Conservation (phyloP, 768 basidiomycete genomes). For the Mycena vitilis region DNA sequence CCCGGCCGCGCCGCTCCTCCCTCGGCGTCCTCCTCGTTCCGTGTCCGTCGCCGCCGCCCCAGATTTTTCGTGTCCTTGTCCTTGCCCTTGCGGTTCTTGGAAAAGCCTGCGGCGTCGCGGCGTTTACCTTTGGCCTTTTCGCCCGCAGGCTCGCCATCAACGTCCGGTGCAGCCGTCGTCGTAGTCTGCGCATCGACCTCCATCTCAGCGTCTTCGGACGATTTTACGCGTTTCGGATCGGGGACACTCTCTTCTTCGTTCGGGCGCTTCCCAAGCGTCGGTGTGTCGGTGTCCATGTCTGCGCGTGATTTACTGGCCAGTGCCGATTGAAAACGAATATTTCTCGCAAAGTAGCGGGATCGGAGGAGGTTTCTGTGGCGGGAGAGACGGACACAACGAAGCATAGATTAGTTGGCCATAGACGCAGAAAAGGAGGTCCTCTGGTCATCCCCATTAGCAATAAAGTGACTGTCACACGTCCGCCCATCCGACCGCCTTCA, state of each 20-base stretch:
- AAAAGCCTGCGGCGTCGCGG: slow-evolving; percentile 38
- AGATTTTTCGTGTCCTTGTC: slow-evolving; percentile 51
- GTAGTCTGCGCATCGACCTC: background rate
- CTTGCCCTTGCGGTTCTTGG: slow-evolving; percentile 49
- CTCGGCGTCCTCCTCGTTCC: slow-evolving; percentile 48
- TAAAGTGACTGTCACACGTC: too few relatives aligned
- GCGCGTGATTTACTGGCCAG: slow-evolving; percentile 11
- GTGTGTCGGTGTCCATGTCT: slow-evolving; percentile 15
- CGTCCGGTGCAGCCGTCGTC: background rate
- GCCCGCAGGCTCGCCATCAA: background rate
- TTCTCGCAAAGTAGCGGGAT: background rate
- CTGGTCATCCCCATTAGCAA: too few relatives aligned
- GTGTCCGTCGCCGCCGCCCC: slow-evolving; percentile 57
- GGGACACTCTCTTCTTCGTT: slow-evolving; percentile 25
- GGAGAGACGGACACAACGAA: background rate
- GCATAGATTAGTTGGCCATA: slow-evolving; percentile 20
- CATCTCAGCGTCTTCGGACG: slow-evolving; percentile 9
- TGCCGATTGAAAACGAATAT: background rate
- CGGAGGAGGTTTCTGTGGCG: slow-evolving; percentile 2
- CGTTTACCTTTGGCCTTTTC: slow-evolving; percentile 18
- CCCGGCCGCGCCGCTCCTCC: slow-evolving; percentile 28
- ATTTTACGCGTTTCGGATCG: slow-evolving; percentile 34
- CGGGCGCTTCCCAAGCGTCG: slow-evolving; percentile 19
- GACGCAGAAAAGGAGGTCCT: background rate
- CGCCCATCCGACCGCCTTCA: too few relatives aligned